Percentiles rank a stretch among this genome's conserved stretches.
Conservation (phyloP, 768 basidiomycete species). For the Botryobasidium botryosum region DNA sequence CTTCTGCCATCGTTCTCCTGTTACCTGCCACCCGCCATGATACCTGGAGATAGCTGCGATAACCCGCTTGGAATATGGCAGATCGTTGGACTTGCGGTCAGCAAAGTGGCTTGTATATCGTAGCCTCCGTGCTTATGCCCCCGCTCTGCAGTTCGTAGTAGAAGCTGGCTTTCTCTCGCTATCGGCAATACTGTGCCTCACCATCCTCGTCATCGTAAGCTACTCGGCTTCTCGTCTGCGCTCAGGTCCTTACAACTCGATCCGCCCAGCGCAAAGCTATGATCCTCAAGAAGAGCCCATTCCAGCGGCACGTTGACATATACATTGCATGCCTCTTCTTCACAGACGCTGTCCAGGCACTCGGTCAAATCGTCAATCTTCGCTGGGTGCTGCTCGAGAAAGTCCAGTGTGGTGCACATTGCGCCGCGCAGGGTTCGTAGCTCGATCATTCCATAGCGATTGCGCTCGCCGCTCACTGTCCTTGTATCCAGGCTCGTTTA, state of each 20-base stretch:
- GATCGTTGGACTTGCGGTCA: slow-evolving; percentile 7
- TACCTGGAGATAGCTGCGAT: no score
- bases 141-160: slow-evolving; percentile 2
- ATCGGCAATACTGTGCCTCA: slow-evolving; percentile 5
- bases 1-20: no score
- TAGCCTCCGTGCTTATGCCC: neutral
- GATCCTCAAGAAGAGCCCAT: neutral
- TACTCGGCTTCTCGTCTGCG: no score
- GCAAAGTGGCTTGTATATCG: no score
- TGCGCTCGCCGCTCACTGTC: neutral
- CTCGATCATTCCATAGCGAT: no score
- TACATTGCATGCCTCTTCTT: slow-evolving; percentile 8
- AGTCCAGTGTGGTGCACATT: slow-evolving; percentile 4
- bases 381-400: slow-evolving; percentile 6
- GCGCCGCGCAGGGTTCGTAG: slow-evolving; percentile 5
- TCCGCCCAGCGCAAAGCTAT: neutral
- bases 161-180: slow-evolving; percentile 6
- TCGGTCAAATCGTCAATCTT: slow-evolving; percentile 3
- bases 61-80: no score
- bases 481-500: neutral
- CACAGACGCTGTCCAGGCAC: slow-evolving; percentile 7
- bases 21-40: no score
- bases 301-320: slow-evolving; percentile 3
- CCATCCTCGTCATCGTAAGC: slow-evolving; percentile 4
- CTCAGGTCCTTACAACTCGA: no score